phyloP scores from a whole-genome alignment of 768 basidiomycete genomes.

The Calocera cornea region DNA sequence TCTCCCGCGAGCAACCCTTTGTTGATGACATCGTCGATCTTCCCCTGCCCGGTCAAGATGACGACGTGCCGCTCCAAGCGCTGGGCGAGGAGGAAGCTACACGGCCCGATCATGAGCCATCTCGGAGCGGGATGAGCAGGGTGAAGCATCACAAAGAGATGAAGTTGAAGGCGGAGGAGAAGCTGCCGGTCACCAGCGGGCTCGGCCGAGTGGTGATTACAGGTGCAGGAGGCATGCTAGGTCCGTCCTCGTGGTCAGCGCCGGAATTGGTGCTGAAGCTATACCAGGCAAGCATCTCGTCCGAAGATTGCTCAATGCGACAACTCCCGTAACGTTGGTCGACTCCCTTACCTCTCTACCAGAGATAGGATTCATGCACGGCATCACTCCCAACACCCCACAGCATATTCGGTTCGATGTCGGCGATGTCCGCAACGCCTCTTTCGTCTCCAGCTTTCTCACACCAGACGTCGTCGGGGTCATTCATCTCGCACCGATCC shows the following conservation, averaged over 20 bases:
- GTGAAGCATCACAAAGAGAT: too few species aligned
- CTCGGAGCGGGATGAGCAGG: too few species aligned
- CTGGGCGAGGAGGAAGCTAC: too few species aligned
- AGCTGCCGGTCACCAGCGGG: too few species aligned
- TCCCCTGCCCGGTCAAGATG: too few species aligned
- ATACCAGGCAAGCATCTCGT: slow-evolving; percentile 13
- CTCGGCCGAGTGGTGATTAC: slow-evolving; percentile 15
- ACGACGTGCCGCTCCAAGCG: too few species aligned
- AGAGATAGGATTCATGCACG: slow-evolving; percentile 11
- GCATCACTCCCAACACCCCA: neutral
- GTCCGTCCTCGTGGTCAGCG: slow-evolving; percentile 2
- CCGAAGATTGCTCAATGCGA: slow-evolving; percentile 11
- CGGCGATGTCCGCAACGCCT: slow-evolving; percentile 15
- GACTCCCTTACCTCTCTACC: slow-evolving; percentile 13
- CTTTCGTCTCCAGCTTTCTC: slow-evolving; percentile 4
- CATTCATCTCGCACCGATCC: slow-evolving; percentile 16
- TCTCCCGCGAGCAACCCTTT: too few species aligned
- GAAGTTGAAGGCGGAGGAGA: too few species aligned
- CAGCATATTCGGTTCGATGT: slow-evolving; percentile 8
- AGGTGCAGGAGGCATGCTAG: slow-evolving; percentile 16
- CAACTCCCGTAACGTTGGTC: slow-evolving; percentile 13
- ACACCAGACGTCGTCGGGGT: slow-evolving; percentile 15
- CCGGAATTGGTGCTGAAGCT: neutral
- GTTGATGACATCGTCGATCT: too few species aligned
- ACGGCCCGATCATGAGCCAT: too few species aligned